Evolutionary conservation across 208 protist species (phyloP).

Genomic region (Herpetomonas tarakana): DNA sequence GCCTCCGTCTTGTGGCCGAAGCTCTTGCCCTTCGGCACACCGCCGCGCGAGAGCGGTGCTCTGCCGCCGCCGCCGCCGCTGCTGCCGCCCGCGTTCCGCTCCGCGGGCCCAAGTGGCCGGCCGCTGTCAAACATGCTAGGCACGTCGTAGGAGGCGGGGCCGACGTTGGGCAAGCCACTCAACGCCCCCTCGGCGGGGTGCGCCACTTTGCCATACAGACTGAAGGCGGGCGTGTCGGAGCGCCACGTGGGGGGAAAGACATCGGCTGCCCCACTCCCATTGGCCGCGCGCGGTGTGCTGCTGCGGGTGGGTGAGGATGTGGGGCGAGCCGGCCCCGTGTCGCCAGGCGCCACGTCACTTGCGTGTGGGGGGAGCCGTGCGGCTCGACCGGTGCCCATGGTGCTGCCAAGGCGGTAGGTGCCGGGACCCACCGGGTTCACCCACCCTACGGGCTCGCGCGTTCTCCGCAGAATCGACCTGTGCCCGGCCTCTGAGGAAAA

Average conservation of each 20-base stretch:
- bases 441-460: not conserved
- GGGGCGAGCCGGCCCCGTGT: not conserved
- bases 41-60: constrained; percentile 11
- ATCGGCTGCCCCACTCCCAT: constrained; percentile 27
- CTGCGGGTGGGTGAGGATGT: not conserved
- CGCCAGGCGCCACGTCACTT: not conserved
- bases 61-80: constrained; percentile 7
- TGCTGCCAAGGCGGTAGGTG: constrained; percentile 54
- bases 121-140: no score
- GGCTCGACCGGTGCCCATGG: constrained; percentile 54
- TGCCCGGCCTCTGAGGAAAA: no score
- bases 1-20: constrained; percentile 50
- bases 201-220: constrained; percentile 51
- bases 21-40: constrained; percentile 37
- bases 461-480: no score
- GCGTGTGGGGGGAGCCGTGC: constrained; percentile 30
- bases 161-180: constrained; percentile 18
- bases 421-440: constrained; percentile 40
- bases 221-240: constrained; percentile 65
- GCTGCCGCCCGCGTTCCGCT: no score
- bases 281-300: no score
- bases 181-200: constrained; percentile 32
- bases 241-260: constrained; percentile 66
- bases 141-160: constrained; percentile 50
- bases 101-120: constrained; percentile 45